Base-by-base conservation (phyloP, 179 eudicot genomes). In the Spinacia oleracea region DNA sequence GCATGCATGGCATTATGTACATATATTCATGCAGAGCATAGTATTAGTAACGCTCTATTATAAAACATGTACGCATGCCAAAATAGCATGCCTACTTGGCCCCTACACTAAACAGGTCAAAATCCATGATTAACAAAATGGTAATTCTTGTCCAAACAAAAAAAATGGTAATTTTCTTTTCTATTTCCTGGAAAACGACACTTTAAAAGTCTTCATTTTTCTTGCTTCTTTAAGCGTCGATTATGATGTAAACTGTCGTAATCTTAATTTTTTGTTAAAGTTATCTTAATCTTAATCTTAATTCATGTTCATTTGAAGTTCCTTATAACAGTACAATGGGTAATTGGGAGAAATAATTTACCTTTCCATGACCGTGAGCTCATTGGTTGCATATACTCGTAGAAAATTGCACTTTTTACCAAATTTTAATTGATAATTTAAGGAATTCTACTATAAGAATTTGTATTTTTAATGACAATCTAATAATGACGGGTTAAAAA, bases 1-100 rank as follows among this genome's bases (percentile, higher is more conserved):
- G 63, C 48, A 75, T 45, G 78, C 78, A 63, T 60, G 38, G 6
- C 60, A 76, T 46, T 21, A 77, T 67, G 63, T 51, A 50, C 48
- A 64, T 67, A 23, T 16, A 67, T 66, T 67, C 72, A 67, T 77
- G 65, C 50, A 67, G 29, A n/a, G 16, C 35, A 46, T 18, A 21
- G 51, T 38, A 38, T 38, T 38, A 38, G 3, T 34, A 48, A 67
- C 11, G 78, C 69, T 58, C 70, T 27, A 9, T 32, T 32, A 18
- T 0, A 65, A 5, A 42, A 62, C 1, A 42, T 29, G 8, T 60
- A 48, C 70, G 78, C 70, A 74, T 75, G 72, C 72, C 38, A 76
- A 63, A 64, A 31, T 65, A 46, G 70, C 68, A 75, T 43, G 70
- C 56, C 59, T n/a, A n/a, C n/a, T 6, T 4, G 23, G 20, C 76